Evolutionary conservation across 192 early-diverging fungal species (phyloP), one percentile per base, ranked within the genome.

Genomic region (Mortierella claussenii): DNA sequence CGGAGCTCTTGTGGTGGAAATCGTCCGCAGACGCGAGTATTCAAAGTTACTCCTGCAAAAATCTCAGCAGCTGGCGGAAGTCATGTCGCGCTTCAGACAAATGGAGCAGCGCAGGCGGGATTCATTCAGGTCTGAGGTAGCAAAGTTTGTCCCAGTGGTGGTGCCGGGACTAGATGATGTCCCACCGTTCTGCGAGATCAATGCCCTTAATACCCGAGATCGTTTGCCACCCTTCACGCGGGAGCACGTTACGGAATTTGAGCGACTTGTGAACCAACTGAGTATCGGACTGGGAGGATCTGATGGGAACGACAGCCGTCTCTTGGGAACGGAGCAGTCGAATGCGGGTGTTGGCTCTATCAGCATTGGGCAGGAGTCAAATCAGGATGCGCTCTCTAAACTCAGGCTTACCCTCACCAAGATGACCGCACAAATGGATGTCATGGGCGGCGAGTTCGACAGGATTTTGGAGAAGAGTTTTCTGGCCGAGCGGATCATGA

Each of bases 11-110:
- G 52, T 87, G 8, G 79, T 85, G 27, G 85, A 87, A 31, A 76
- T 85, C 47, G 81, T 87, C 17, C 80, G 85, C 50, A 49, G 85
- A 21, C 81, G 80, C n/a, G 85, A 85, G 60, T 87, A 83, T 47
- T 57, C 75, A 30, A 79, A 67, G 44, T 40, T 82, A 5, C 60
- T 82, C 18, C 60, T 82, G 28, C 51, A 71, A 63, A 82, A 79
- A 43, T 73, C 80, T 0, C 75, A 82, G n/a, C 64, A 74, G 24
- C 36, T 82, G 30, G 69, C 75, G 18, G 80, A 82, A 13, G 69
- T 79, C 40, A 79, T 82, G 80, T 62, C 60, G 1, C 69, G 67
- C 24, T 74, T 82, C 33, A 58, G 80, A 26, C 65, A 82, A 32
- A 32, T 62, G 42, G 80, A 82, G 32, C 74, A 79, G 24, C 65